phyloP scores from a whole-genome alignment of 2,329 filamentous ascomycete genomes.

The Aspergillus tanneri region DNA sequence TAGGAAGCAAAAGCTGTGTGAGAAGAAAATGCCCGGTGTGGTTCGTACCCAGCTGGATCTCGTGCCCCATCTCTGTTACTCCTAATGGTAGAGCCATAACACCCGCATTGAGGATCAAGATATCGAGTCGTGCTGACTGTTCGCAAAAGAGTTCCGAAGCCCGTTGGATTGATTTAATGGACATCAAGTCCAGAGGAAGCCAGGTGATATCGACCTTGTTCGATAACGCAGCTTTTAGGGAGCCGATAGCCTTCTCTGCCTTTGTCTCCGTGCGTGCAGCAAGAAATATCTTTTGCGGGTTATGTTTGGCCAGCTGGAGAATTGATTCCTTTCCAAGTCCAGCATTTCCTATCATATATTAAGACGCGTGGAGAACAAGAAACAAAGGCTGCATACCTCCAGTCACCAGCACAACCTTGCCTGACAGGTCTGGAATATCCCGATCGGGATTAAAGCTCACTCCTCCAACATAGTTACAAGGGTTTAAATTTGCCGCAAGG shows the following conservation, averaged over 20 bases:
- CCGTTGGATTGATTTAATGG: constrained; percentile 27
- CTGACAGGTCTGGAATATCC: constrained; percentile 35
- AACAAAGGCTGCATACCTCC: constrained; percentile 35
- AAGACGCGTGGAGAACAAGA: no score
- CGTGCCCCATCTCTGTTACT: constrained; percentile 37
- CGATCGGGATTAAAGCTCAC: constrained; percentile 31
- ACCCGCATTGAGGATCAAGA: constrained; percentile 44
- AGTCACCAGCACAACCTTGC: constrained; percentile 38
- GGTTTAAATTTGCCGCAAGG: no score
- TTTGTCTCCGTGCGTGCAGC: constrained; percentile 34
- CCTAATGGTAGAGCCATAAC: constrained; percentile 41
- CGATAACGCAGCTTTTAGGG: constrained; percentile 15
- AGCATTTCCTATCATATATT: constrained; percentile 37
- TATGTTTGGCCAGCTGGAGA: constrained; percentile 43
- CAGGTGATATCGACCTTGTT: constrained; percentile 21
- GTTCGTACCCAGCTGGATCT: constrained; percentile 43
- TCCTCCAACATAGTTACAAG: no score
- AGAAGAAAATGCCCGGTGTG: constrained; percentile 41
- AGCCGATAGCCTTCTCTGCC: constrained; percentile 23
- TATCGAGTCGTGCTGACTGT: constrained; percentile 27
- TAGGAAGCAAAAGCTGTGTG: constrained; percentile 36
- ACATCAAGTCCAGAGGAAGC: constrained; percentile 44
- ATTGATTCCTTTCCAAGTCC: constrained; percentile 50
- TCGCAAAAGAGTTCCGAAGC: not conserved
- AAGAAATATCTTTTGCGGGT: constrained; percentile 40